Percentiles rank a stretch among this genome's conserved stretches.
Evolutionary conservation across 106 monocot species (phyloP).

Genomic region (Dendrobium chrysotoxum): DNA sequence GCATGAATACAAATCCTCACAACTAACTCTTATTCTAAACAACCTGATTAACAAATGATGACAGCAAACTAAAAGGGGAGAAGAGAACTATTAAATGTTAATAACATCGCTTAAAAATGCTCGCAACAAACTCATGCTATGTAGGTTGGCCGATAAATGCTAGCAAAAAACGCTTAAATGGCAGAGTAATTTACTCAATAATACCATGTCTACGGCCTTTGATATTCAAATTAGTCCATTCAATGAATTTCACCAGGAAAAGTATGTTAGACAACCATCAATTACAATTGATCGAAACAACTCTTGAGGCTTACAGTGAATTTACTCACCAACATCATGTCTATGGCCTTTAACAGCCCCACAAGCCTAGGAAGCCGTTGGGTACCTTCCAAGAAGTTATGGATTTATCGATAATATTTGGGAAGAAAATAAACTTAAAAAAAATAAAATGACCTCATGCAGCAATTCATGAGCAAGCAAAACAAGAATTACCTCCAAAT

Average conservation of each 20-base stretch:
- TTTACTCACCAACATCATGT: slow-evolving; percentile 87
- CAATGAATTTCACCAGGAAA: background rate
- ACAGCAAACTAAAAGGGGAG: too few species aligned
- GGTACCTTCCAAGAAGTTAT: slow-evolving; percentile 49
- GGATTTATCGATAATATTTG: slow-evolving; percentile 8
- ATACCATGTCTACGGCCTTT: too few species aligned
- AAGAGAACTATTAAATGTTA: too few species aligned
- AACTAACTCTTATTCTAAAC: too few species aligned
- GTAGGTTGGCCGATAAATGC: too few species aligned
- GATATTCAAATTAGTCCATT: background rate
- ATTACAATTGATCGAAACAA: background rate
- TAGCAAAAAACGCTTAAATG: too few species aligned
- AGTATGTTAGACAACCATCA: background rate
- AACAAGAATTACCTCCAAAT: slow-evolving; percentile 68
- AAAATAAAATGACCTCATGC: background rate
- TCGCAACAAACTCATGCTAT: too few species aligned
- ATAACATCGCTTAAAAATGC: too few species aligned
- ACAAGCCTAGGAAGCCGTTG: slow-evolving; percentile 95
- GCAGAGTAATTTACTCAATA: too few species aligned
- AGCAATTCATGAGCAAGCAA: background rate
- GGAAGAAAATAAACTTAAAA: background rate
- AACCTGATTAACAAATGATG: too few species aligned
- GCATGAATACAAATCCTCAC: too few species aligned
- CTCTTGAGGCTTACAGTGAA: background rate
- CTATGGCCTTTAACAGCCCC: slow-evolving; percentile 76